Conservation (phyloP, 2,329 filamentous ascomycete genomes). For the Epichloe brachyelytri region DNA sequence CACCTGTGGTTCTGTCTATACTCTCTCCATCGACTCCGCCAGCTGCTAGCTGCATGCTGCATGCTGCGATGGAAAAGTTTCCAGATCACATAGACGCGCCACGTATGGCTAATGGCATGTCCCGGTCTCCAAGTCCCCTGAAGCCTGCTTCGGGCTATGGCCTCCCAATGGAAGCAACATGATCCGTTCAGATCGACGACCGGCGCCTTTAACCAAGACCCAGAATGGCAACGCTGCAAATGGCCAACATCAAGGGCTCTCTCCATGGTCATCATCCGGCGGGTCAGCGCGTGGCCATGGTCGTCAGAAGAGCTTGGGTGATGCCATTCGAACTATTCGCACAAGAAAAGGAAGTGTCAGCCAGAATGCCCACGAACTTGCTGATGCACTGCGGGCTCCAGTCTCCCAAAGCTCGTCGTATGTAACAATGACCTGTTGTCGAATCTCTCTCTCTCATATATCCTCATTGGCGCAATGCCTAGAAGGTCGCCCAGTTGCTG, state of each 20-base stretch:
- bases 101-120: slow-evolving; percentile 15
- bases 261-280: slow-evolving; percentile 16
- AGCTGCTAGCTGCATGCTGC: not conserved
- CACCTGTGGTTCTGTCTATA: not conserved
- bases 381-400: slow-evolving; percentile 78
- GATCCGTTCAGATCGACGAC: slow-evolving; percentile 11
- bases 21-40: not conserved
- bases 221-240: slow-evolving; percentile 2
- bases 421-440: slow-evolving; percentile 6
- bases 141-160: slow-evolving; percentile 14
- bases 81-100: slow-evolving; percentile 38
- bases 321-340: slow-evolving; percentile 76
- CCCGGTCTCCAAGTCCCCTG: slow-evolving; percentile 15
- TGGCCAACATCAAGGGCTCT: not conserved
- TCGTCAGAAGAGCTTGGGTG: slow-evolving; percentile 75
- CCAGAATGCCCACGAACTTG: slow-evolving; percentile 87
- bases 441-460: not conserved
- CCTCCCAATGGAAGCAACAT: slow-evolving; percentile 16
- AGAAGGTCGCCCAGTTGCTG: not conserved
- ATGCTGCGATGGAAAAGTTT: slow-evolving; percentile 38
- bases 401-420: slow-evolving; percentile 86
- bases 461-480: not conserved
- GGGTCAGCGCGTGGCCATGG: slow-evolving; percentile 38
- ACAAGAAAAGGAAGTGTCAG: slow-evolving; percentile 73
- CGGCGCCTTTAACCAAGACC: not conserved